Percentiles rank a stretch among this genome's conserved stretches.
Evolutionary conservation across 2,329 filamentous ascomycete genomes (phyloP).

Genomic region (Phialophora verrucosa): DNA sequence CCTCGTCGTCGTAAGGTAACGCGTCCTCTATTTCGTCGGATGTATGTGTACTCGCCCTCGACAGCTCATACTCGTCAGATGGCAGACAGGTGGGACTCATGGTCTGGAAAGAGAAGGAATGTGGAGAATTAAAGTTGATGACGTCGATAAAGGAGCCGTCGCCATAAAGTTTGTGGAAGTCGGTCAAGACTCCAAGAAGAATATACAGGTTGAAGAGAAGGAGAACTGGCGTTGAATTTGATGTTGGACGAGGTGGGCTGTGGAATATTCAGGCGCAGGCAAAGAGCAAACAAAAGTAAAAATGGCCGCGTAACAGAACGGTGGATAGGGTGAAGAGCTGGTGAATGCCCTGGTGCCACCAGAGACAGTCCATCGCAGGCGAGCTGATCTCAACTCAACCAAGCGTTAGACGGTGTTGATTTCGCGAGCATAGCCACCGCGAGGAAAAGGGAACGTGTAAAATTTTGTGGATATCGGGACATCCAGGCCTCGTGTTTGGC

Average conservation of each 20-base stretch:
- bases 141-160: conserved; percentile 13
- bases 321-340: not conserved
- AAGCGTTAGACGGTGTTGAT: conserved; percentile 6
- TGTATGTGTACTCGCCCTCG: conserved; percentile 27
- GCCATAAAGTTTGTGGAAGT: conserved; percentile 25
- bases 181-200: conserved; percentile 6
- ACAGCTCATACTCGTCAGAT: conserved; percentile 32
- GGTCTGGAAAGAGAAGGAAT: conserved; percentile 20
- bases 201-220: conserved; percentile 7
- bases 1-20: conserved; percentile 18
- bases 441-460: conserved; percentile 14
- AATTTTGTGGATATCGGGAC: not conserved
- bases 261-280: conserved; percentile 18
- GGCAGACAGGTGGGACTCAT: conserved; percentile 27
- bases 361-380: not conserved
- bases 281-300: conserved; percentile 15
- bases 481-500: conserved; percentile 3
- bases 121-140: conserved; percentile 7
- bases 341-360: not conserved
- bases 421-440: conserved; percentile 15
- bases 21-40: conserved; percentile 25
- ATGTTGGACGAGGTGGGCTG: conserved; percentile 11
- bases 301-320: conserved; percentile 8
- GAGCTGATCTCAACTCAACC: conserved; percentile 13
- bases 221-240: not conserved